These are phyloP conservation scores for Tetrapisispora namnaoensis DNA, from an alignment of 805 yeast species.

Conservation along the genomic window DNA sequence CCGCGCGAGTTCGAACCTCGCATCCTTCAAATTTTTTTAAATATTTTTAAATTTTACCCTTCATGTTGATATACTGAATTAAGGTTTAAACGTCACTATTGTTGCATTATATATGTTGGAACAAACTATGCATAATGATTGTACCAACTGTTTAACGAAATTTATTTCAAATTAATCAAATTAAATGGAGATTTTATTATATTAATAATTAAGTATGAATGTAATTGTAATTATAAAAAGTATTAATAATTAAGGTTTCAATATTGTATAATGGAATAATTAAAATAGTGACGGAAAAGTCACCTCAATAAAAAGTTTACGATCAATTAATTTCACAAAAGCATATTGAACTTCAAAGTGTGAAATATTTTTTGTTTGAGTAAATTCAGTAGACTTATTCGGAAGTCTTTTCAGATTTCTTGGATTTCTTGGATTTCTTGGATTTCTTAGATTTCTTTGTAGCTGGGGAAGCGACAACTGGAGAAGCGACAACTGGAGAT, in stretches of 20 bases:
- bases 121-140: too few relatives aligned
- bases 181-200: background rate
- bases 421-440: constrained; percentile 12
- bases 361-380: too few relatives aligned
- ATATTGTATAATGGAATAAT: background rate
- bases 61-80: too few relatives aligned
- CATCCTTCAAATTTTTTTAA: constrained; percentile 1
- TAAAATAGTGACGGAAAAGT: background rate
- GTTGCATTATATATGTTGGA: too few relatives aligned
- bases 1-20: constrained; percentile 4
- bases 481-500: constrained; percentile 4
- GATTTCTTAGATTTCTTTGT: constrained; percentile 9
- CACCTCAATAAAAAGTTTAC: background rate
- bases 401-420: background rate
- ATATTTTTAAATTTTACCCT: too few relatives aligned
- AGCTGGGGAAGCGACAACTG: constrained; percentile 12
- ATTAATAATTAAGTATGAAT: constrained; percentile 1
- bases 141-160: too few relatives aligned
- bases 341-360: too few relatives aligned
- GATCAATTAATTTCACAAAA: background rate
- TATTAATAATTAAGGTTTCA: constrained; percentile 1
- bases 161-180: too few relatives aligned
- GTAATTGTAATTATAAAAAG: constrained; percentile 3
- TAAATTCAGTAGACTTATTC: background rate
- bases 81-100: too few relatives aligned